phyloP scores from a whole-genome alignment of 2,329 filamentous ascomycete species.

The Arthrobotrys musiformis region DNA sequence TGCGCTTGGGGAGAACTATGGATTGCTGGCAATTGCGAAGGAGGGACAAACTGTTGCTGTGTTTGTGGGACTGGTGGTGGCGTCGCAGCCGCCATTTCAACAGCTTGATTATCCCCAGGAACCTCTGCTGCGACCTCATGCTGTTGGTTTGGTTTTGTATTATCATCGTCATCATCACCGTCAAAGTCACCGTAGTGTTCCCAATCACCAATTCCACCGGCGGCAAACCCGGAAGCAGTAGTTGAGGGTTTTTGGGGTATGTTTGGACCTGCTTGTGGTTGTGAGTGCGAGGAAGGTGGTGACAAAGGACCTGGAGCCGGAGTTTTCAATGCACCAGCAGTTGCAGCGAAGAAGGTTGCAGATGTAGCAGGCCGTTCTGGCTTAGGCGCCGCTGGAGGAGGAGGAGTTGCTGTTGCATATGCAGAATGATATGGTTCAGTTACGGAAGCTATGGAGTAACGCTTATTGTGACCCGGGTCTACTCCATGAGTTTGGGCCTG shows the following conservation, averaged over 20 bases:
- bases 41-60: constrained; percentile 14
- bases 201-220: constrained; percentile 52
- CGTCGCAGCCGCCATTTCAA: constrained; percentile 51
- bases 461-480: constrained; percentile 34
- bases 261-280: constrained; percentile 14
- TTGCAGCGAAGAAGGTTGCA: constrained; percentile 53
- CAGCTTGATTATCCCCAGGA: constrained; percentile 47
- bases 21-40: constrained; percentile 17
- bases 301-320: constrained; percentile 36
- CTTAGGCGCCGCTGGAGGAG: constrained; percentile 51
- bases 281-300: constrained; percentile 38
- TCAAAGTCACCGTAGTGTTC: constrained; percentile 53
- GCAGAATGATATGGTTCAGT: constrained; percentile 51
- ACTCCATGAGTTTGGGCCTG: constrained; percentile 36
- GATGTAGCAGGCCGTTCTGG: constrained; percentile 53
- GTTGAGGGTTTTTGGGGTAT: constrained; percentile 13
- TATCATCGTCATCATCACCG: constrained; percentile 36
- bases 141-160: constrained; percentile 11
- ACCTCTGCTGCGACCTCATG: constrained; percentile 47
- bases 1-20: constrained; percentile 38
- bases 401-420: constrained; percentile 52
- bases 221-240: constrained; percentile 44
- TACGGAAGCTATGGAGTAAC: constrained; percentile 45
- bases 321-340: constrained; percentile 50
- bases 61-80: constrained; percentile 45